Conservation (phyloP, 106 monocot species). For the Allium fistulosum region DNA sequence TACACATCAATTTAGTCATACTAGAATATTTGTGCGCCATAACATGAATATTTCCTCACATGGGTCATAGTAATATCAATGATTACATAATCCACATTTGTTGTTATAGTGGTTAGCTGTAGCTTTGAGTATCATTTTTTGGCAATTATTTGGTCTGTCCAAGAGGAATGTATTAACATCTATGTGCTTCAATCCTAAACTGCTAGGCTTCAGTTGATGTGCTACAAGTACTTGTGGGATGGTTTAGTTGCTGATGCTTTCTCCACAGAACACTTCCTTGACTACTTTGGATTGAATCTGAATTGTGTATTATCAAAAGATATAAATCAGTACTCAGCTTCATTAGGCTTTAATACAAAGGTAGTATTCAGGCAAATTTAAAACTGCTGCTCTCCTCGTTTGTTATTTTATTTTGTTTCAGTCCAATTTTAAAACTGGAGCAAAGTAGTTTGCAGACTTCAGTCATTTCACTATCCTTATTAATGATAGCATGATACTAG, state of each 20-base stretch:
- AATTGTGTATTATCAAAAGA: conserved; percentile 41
- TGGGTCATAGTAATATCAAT: background rate
- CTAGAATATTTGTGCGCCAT: background rate
- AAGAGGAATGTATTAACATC: no score
- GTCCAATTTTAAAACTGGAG: no score
- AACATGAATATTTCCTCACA: no score
- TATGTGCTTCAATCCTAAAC: no score
- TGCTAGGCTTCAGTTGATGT: conserved; percentile 82
- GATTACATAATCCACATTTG: background rate
- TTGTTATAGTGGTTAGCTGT: background rate
- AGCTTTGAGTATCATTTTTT: background rate
- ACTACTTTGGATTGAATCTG: conserved; percentile 56
- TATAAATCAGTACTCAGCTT: conserved; percentile 27
- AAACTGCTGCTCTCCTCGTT: no score
- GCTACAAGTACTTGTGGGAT: conserved; percentile 86
- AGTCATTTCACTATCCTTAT: no score
- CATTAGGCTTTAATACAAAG: conserved; percentile 53
- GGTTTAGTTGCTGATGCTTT: conserved; percentile 28
- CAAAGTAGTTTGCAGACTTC: no score
- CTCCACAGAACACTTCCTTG: conserved; percentile 35
- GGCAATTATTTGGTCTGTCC: no score
- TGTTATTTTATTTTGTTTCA: no score
- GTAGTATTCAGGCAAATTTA: conserved; percentile 7
- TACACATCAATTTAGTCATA: background rate
- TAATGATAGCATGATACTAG: no score